phyloP scores from a whole-genome alignment of 306 rosid genomes.

The Begonia loranthoides region DNA sequence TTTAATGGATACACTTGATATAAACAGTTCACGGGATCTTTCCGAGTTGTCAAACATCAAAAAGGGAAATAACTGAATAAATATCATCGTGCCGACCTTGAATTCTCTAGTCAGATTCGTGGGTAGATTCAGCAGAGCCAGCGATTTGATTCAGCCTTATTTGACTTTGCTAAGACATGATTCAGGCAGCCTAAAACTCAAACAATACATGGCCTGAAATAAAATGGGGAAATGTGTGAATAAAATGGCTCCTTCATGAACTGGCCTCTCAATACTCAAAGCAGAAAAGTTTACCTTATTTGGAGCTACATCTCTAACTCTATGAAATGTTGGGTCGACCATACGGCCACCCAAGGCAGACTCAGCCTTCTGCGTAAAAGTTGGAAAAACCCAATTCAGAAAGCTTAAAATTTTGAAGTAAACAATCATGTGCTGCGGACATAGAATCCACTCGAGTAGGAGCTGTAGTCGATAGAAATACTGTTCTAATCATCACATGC shows the following conservation, averaged over 20 bases:
- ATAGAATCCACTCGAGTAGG: too few species aligned
- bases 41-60: too few species aligned
- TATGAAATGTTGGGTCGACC: constrained; percentile 48
- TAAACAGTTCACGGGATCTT: too few species aligned
- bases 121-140: constrained; percentile 5
- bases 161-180: constrained; percentile 33
- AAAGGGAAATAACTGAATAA: too few species aligned
- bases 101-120: too few species aligned
- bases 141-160: constrained; percentile 1
- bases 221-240: not conserved
- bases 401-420: too few species aligned
- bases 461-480: too few species aligned
- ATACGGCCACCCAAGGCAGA: constrained; percentile 52
- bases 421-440: too few species aligned
- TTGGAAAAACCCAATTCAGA: not conserved
- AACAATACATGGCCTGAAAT: constrained; percentile 80
- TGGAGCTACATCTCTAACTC: constrained; percentile 95
- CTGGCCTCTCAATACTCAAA: not conserved
- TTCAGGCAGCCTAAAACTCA: constrained; percentile 54
- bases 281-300: constrained; percentile 48
- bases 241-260: not conserved
- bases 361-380: constrained; percentile 61
- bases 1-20: too few species aligned
- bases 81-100: too few species aligned
- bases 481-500: too few species aligned